A percentile compares a stretch with the other conserved stretches of the same genome.
These are phyloP conservation scores for Chaetomiaceae sp. DNA, from an alignment of 2,329 filamentous ascomycete genomes.

Conservation along the genomic window DNA sequence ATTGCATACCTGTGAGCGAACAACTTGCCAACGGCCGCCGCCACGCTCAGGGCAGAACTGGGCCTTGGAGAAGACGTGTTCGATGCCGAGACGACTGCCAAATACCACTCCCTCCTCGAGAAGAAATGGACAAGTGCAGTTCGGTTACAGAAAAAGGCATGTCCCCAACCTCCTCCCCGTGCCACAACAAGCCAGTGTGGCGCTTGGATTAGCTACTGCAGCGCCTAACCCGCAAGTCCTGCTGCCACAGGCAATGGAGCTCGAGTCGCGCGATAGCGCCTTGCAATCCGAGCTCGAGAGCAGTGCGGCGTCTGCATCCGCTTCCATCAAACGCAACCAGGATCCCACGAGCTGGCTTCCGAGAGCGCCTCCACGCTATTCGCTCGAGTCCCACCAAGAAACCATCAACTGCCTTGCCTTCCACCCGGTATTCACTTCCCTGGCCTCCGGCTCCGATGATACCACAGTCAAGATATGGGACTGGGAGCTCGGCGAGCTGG, in stretches of 20 bases:
- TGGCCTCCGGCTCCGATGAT: constrained; percentile 91
- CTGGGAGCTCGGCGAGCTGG: constrained; percentile 88
- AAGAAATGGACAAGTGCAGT: constrained; percentile 99
- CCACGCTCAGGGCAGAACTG: constrained; percentile 70
- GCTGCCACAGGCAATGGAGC: constrained; percentile 93
- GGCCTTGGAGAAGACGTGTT: constrained; percentile 64
- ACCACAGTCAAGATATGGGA: constrained; percentile 96
- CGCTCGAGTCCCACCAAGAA: constrained; percentile 75
- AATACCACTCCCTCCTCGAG: constrained; percentile 88
- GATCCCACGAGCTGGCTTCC: constrained; percentile 86
- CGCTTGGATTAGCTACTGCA: too few relatives aligned
- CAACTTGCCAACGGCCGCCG: constrained; percentile 64
- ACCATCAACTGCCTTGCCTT: constrained; percentile 89
- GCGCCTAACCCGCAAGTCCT: background rate
- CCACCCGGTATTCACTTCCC: constrained; percentile 82
- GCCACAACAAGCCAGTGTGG: too few relatives aligned
- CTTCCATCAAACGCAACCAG: constrained; percentile 64
- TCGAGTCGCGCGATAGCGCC: constrained; percentile 67
- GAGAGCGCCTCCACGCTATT: constrained; percentile 72
- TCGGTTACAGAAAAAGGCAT: constrained; percentile 86
- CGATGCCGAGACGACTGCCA: constrained; percentile 77
- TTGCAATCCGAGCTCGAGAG: constrained; percentile 81
- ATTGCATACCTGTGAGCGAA: constrained; percentile 79
- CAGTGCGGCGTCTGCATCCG: constrained; percentile 62
- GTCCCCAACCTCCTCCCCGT: too few relatives aligned